These are phyloP conservation scores for Colletotrichum musae DNA, from an alignment of 2,329 filamentous ascomycete genomes.

Conservation along the genomic window DNA sequence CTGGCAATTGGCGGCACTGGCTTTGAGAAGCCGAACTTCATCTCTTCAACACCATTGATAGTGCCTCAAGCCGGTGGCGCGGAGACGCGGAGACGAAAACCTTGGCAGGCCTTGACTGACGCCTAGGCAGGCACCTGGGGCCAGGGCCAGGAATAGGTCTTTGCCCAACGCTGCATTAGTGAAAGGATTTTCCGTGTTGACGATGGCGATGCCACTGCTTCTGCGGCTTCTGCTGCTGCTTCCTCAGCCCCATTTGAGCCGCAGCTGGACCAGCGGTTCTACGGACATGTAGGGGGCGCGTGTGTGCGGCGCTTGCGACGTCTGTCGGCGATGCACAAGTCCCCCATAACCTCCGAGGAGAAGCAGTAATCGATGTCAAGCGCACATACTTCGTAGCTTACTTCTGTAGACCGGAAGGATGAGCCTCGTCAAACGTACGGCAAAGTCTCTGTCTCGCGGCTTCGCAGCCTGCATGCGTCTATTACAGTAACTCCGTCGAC, in stretches of 20 bases:
- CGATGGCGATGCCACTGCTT: neutral
- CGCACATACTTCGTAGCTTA: neutral
- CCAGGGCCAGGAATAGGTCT: neutral
- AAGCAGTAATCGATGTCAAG: neutral
- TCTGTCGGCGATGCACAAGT: neutral
- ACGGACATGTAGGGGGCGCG: neutral
- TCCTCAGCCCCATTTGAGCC: conserved; percentile 1
- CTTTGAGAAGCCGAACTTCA: conserved; percentile 25
- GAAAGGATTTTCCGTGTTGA: neutral
- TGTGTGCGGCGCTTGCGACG: neutral
- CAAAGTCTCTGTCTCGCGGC: conserved; percentile 19
- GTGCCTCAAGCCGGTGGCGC: conserved; percentile 23
- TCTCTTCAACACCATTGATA: conserved; percentile 7
- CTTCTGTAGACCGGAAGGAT: neutral
- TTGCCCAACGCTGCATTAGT: conserved; percentile 7
- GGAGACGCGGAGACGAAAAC: neutral
- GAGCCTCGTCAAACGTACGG: conserved; percentile 1
- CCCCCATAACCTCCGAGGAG: neutral
- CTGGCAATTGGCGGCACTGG: conserved; percentile 2
- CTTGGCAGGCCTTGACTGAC: conserved; percentile 23
- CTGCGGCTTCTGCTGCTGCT: neutral
- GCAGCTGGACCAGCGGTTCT: neutral
- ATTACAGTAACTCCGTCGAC: neutral
- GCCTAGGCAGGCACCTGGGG: conserved; percentile 19
- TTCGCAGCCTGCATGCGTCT: conserved; percentile 9